Evolutionary conservation across 257 asterid species (phyloP).

Genomic region (Coffea canephora): DNA sequence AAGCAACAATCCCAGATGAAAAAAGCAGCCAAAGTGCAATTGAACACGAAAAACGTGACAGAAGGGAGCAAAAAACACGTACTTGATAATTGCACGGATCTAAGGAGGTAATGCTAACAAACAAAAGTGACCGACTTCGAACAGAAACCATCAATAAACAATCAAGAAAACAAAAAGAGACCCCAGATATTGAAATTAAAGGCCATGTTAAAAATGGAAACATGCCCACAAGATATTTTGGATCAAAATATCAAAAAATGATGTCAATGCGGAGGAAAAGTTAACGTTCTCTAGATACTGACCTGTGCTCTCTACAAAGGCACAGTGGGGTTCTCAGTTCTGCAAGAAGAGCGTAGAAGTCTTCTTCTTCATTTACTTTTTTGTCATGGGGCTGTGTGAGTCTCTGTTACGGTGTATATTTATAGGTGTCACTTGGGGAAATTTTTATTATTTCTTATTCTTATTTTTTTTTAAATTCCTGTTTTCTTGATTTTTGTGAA

Average conservation of each 20-base stretch:
- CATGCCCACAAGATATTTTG: slow-evolving; percentile 20
- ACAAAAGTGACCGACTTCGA: slow-evolving; percentile 29
- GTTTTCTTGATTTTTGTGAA: not conserved
- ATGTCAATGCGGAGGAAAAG: slow-evolving; percentile 20
- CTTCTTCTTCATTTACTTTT: slow-evolving; percentile 4
- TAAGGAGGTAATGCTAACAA: slow-evolving; percentile 26
- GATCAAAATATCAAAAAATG: slow-evolving; percentile 7
- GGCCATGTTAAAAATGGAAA: slow-evolving; percentile 9
- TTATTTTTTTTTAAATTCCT: not conserved
- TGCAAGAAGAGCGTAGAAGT: slow-evolving; percentile 6
- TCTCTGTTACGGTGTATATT: not conserved
- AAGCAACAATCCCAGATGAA: slow-evolving; percentile 25
- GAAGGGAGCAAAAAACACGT: slow-evolving; percentile 21
- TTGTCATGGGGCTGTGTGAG: not conserved
- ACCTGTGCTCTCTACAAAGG: slow-evolving; percentile 1
- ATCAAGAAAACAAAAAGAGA: slow-evolving; percentile 13
- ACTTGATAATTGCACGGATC: slow-evolving; percentile 40
- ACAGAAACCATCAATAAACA: slow-evolving; percentile 8
- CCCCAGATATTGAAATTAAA: slow-evolving; percentile 19
- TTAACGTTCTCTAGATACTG: not conserved
- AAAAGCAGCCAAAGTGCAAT: slow-evolving; percentile 24
- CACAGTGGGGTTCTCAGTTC: slow-evolving; percentile 6
- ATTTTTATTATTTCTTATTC: not conserved
- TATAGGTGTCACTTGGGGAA: slow-evolving; percentile 8
- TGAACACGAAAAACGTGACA: slow-evolving; percentile 15